These are phyloP conservation scores for Vicia villosa DNA, from an alignment of 306 rosid species.

Conservation along the genomic window DNA sequence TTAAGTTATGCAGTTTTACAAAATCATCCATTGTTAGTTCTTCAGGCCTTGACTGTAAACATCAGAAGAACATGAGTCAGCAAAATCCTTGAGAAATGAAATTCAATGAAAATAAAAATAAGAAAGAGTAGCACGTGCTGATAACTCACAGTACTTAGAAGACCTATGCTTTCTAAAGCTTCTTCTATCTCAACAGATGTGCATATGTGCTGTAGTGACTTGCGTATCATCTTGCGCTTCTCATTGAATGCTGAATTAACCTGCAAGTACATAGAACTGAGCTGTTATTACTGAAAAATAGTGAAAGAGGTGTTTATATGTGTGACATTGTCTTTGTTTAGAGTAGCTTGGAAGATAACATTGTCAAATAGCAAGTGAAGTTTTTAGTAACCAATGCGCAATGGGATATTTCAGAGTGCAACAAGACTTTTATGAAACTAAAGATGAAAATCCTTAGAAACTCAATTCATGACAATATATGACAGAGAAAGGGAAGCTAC, in stretches of 20 bases:
- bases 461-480: constrained; percentile 24
- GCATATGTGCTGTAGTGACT: constrained; percentile 81
- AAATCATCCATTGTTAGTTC: constrained; percentile 78
- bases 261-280: constrained; percentile 41
- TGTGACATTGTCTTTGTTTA: constrained; percentile 14
- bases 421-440: constrained; percentile 16
- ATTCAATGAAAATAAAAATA: neutral
- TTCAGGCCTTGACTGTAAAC: constrained; percentile 77
- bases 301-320: neutral
- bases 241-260: constrained; percentile 89
- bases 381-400: constrained; percentile 4
- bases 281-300: constrained; percentile 18
- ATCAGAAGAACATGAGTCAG: constrained; percentile 6
- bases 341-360: constrained; percentile 14
- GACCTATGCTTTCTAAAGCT: constrained; percentile 65
- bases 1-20: constrained; percentile 69
- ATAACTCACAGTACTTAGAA: constrained; percentile 65
- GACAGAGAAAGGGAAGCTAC: constrained; percentile 39
- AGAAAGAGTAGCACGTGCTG: neutral
- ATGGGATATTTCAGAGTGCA: constrained; percentile 14
- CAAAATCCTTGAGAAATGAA: constrained; percentile 14
- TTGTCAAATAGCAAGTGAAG: neutral
- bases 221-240: constrained; percentile 88
- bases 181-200: constrained; percentile 68
- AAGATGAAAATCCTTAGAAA: constrained; percentile 21